Evolutionary conservation across 257 asterid genomes (phyloP).

Genomic region (Fraxinus americana): DNA sequence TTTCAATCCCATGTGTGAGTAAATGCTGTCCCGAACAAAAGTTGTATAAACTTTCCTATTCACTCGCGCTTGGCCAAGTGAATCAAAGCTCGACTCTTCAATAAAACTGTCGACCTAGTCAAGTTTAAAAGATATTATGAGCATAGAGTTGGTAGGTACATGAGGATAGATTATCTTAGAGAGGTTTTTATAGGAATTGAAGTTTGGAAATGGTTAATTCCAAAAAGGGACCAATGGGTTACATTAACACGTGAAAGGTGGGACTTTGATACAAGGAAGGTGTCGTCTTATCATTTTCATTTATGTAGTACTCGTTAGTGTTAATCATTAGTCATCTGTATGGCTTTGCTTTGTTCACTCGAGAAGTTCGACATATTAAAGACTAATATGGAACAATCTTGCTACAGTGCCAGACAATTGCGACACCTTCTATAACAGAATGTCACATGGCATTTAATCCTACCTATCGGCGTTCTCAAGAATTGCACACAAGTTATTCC

Average conservation of each 20-base stretch:
- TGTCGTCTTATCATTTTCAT: background rate
- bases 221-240: background rate
- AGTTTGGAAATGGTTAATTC: background rate
- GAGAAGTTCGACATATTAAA: too few relatives aligned
- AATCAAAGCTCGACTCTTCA: background rate
- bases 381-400: too few relatives aligned
- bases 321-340: background rate
- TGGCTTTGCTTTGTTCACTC: background rate
- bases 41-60: background rate
- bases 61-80: background rate
- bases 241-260: background rate
- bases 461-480: too few relatives aligned
- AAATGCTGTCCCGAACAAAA: background rate
- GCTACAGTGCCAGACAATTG: too few relatives aligned
- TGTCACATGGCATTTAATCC: too few relatives aligned
- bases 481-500: too few relatives aligned
- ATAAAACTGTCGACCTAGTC: background rate
- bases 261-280: background rate
- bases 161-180: background rate
- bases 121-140: background rate
- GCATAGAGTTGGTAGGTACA: background rate
- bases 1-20: background rate
- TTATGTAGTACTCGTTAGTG: background rate
- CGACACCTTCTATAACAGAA: too few relatives aligned
- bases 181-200: background rate